Base-by-base conservation (phyloP, 2,329 filamentous ascomycete genomes). In the Alternaria atra region DNA sequence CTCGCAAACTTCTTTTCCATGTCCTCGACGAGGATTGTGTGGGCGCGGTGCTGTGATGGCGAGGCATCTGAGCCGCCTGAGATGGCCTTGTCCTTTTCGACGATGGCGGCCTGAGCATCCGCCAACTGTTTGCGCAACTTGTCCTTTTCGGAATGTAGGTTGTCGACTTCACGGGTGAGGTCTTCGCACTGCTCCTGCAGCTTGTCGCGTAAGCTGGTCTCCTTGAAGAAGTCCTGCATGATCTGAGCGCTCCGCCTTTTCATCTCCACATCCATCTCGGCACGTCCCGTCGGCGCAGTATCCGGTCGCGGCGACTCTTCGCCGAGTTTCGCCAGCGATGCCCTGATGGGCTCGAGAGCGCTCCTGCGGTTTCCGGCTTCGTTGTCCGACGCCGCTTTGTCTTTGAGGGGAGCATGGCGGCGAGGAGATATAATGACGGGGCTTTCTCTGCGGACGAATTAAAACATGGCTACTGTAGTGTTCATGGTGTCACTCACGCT, bases 161-260 rank as follows among this genome's bases (percentile, higher is more conserved):
- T 73, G 30, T 76, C 73, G 7, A 77, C 68, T 54, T 78, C 73
- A 7, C 66, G 66, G 40, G 42, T 70, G 51, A 78, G 70, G 53
- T 77, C 73, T 52, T 77, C 69, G 64, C 71, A 71, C 55, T 76
- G 67, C 59, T 78, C 74, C 60, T 78, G 75, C 47, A 79, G 68
- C 64, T 73, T 64, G 52, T 79, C 76, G 52, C 76, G 72, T n/a
- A 73, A 46, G 32, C 64, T 77, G 2, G 76, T 79, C 65, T 79
- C 76, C 61, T 76, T 77, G 70, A 79, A 75, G 63, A 79, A 79
- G 62, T 79, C 75, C 27, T 77, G 75, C 76, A 79, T 78, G 43
- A 78, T 73, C 61, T 76, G 70, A 6, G 71, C 70, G 62, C 73
- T 77, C 50, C 70, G 71, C 20, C 74, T 58, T 60, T 73, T 74